These are phyloP conservation scores for Monosporascus cannonballus DNA, from an alignment of 2,329 filamentous ascomycete genomes.

Conservation along the genomic window DNA sequence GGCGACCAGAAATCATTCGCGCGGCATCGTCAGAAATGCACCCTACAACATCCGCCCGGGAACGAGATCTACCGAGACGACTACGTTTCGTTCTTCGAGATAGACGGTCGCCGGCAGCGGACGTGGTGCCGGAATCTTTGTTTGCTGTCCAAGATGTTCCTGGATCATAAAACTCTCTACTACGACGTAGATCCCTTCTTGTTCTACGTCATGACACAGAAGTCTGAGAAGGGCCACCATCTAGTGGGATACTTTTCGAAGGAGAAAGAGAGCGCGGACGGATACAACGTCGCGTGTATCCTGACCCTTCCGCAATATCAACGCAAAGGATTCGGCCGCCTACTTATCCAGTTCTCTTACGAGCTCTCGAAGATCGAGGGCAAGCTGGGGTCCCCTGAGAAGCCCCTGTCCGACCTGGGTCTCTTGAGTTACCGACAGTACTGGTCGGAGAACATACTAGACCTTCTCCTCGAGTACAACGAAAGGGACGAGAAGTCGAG, in stretches of 20 bases:
- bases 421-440: constrained; percentile 93
- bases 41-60: constrained; percentile 83
- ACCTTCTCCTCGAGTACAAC: constrained; percentile 70
- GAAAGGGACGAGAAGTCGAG: constrained; percentile 67
- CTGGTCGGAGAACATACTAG: constrained; percentile 93
- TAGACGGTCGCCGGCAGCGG: constrained; percentile 86
- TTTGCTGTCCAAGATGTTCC: constrained; percentile 88
- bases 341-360: constrained; percentile 96
- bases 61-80: constrained; percentile 98
- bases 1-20: constrained; percentile 75
- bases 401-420: constrained; percentile 89
- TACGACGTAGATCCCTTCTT: constrained; percentile 99
- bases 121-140: constrained; percentile 97
- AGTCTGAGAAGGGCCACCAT: constrained; percentile 84
- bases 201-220: constrained; percentile 95
- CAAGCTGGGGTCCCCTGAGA: constrained; percentile 93
- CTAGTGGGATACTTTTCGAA: constrained; percentile 99
- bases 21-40: constrained; percentile 85
- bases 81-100: constrained; percentile 92
- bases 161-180: constrained; percentile 95
- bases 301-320: constrained; percentile 94
- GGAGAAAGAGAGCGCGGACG: constrained; percentile 94
- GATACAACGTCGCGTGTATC: constrained; percentile 98
- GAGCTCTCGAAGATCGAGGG: constrained; percentile 92
- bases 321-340: constrained; percentile 83